phyloP scores from a whole-genome alignment of 2,329 filamentous ascomycete genomes.

The Pleoardoris graminearum region DNA sequence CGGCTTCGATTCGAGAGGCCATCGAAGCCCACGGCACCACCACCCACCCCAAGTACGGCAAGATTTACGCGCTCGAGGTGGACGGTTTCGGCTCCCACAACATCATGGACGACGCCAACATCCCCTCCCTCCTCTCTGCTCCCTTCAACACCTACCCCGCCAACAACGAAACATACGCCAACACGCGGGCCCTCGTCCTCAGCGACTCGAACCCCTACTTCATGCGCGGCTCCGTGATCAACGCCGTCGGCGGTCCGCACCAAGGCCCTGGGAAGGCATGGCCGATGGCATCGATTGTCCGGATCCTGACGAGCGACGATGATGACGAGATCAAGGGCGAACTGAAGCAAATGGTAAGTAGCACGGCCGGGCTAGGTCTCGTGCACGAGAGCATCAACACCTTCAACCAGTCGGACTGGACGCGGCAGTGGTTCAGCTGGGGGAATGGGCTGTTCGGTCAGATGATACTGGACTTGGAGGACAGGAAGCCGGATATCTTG shows the following conservation, averaged over 20 bases:
- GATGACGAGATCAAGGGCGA: slow-evolving; percentile 52
- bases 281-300: slow-evolving; percentile 57
- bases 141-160: slow-evolving; percentile 64
- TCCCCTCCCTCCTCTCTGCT: slow-evolving; percentile 67
- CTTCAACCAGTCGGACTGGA: slow-evolving; percentile 52
- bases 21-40: slow-evolving; percentile 53
- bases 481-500: slow-evolving; percentile 50
- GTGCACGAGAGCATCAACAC: slow-evolving; percentile 58
- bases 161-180: slow-evolving; percentile 49
- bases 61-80: slow-evolving; percentile 54
- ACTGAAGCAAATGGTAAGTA: slow-evolving; percentile 51
- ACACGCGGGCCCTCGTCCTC: slow-evolving; percentile 52
- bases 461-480: slow-evolving; percentile 52
- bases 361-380: slow-evolving; percentile 53
- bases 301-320: slow-evolving; percentile 54
- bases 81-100: slow-evolving; percentile 54
- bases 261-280: slow-evolving; percentile 52
- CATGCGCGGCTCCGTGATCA: slow-evolving; percentile 54
- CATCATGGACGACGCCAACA: slow-evolving; percentile 74
- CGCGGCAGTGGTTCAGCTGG: slow-evolving; percentile 58
- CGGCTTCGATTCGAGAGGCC: slow-evolving; percentile 49
- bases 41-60: slow-evolving; percentile 40
- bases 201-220: slow-evolving; percentile 54
- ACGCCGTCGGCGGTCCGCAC: slow-evolving; percentile 55
- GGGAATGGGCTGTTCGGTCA: slow-evolving; percentile 57